Evolutionary conservation across 768 basidiomycete genomes (phyloP).

Genomic region (Dentipellis fragilis): DNA sequence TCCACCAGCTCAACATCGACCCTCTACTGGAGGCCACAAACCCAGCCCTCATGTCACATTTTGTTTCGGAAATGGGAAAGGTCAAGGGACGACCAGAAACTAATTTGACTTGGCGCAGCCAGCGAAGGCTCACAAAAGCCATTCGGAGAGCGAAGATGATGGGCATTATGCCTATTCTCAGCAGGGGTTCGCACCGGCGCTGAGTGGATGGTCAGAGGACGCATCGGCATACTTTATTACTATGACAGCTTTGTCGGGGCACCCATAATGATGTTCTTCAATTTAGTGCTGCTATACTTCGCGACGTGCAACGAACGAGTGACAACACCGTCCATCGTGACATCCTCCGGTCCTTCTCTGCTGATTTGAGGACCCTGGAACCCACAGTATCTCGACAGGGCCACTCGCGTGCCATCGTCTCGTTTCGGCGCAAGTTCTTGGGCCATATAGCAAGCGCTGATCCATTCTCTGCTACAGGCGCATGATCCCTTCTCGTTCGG

Average conservation of each 20-base stretch:
- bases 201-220: not conserved
- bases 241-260: too few relatives aligned
- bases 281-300: too few relatives aligned
- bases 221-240: not conserved
- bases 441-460: not conserved
- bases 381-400: not conserved
- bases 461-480: not conserved
- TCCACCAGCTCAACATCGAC: slow-evolving; percentile 63
- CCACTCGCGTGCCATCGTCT: not conserved
- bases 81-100: slow-evolving; percentile 64
- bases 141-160: slow-evolving; percentile 86
- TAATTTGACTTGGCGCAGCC: slow-evolving; percentile 65
- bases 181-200: not conserved
- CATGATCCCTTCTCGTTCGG: not conserved
- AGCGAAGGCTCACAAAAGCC: slow-evolving; percentile 73
- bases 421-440: not conserved
- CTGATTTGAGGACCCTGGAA: not conserved
- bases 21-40: slow-evolving; percentile 64
- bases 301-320: too few relatives aligned
- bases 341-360: too few relatives aligned
- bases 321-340: too few relatives aligned
- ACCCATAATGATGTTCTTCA: too few relatives aligned
- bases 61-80: slow-evolving; percentile 71
- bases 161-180: slow-evolving; percentile 61
- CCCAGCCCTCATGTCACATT: slow-evolving; percentile 43